A percentile compares a stretch with the other conserved stretches of the same genome.
These are phyloP conservation scores for Chaetomium strumarium DNA, from an alignment of 2,329 filamentous ascomycete genomes.

Conservation along the genomic window DNA sequence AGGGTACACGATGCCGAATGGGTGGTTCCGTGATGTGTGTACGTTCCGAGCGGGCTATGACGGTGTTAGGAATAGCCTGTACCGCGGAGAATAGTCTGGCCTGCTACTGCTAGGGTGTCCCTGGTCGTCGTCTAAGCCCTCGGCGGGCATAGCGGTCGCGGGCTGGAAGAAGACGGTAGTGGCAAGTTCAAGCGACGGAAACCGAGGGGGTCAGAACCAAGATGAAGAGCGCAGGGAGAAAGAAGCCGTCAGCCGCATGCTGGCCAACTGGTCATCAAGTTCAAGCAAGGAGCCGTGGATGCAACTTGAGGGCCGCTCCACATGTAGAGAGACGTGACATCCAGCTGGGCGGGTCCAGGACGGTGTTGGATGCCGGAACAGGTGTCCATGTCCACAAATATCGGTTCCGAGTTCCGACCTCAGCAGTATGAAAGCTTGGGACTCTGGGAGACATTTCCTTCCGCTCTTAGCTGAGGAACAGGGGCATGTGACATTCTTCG, in stretches of 20 bases:
- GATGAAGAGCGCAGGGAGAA: no score
- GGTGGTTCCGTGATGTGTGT: not conserved
- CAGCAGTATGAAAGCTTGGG: no score
- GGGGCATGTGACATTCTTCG: slow-evolving; percentile 6
- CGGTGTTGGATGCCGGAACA: not conserved
- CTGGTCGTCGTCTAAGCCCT: not conserved
- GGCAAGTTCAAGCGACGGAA: no score
- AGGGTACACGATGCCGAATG: slow-evolving; percentile 8
- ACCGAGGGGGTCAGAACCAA: no score
- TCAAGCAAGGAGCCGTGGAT: no score
- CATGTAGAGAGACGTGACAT: not conserved
- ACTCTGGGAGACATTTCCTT: not conserved
- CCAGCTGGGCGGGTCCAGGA: not conserved
- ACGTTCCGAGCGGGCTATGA: slow-evolving; percentile 12
- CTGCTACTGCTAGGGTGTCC: slow-evolving; percentile 10
- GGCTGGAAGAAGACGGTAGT: not conserved
- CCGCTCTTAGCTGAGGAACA: not conserved
- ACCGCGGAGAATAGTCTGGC: not conserved
- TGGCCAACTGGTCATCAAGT: no score
- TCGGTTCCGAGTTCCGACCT: not conserved
- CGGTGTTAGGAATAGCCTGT: slow-evolving; percentile 18
- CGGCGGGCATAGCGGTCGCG: not conserved
- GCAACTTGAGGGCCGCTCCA: not conserved
- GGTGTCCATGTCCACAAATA: not conserved
- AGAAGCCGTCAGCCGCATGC: no score